Percentiles rank a stretch among this genome's conserved stretches.
Conservation (phyloP, 768 basidiomycete species). For the Hericium coralloides region DNA sequence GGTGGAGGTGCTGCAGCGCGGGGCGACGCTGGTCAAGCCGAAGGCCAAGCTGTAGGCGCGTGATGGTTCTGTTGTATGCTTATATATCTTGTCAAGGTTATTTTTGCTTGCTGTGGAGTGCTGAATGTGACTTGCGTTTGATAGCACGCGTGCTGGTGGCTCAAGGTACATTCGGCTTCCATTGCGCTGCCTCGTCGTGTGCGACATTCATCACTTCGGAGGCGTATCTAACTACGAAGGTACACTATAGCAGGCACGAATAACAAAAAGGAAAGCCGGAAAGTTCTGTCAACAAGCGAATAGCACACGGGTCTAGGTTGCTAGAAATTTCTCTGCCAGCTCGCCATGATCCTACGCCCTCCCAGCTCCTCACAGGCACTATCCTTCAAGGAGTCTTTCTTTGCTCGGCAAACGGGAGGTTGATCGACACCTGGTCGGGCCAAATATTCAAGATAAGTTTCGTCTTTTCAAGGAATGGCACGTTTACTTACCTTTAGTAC, state of each 20-base stretch:
- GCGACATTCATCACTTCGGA: background rate
- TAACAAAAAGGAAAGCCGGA: no score
- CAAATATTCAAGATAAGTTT: background rate
- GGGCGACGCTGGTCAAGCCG: constrained; percentile 28
- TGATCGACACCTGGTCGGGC: background rate
- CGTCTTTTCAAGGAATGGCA: background rate
- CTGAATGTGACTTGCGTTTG: background rate
- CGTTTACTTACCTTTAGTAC: background rate
- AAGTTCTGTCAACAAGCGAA: no score
- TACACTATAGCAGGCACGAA: no score
- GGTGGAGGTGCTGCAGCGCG: constrained; percentile 34
- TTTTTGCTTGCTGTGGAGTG: background rate
- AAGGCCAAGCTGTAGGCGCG: constrained; percentile 41
- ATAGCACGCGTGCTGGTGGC: background rate
- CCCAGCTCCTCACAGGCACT: no score
- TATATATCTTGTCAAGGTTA: background rate
- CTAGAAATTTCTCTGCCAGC: background rate
- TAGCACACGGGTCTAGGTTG: no score
- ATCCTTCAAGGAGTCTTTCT: no score
- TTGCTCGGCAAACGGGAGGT: background rate
- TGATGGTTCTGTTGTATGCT: background rate
- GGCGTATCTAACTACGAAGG: background rate
- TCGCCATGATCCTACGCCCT: background rate
- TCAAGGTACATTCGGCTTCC: background rate
- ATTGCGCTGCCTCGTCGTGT: background rate